phyloP scores from a whole-genome alignment of 306 rosid species.

The Pyrus pyrifolia region DNA sequence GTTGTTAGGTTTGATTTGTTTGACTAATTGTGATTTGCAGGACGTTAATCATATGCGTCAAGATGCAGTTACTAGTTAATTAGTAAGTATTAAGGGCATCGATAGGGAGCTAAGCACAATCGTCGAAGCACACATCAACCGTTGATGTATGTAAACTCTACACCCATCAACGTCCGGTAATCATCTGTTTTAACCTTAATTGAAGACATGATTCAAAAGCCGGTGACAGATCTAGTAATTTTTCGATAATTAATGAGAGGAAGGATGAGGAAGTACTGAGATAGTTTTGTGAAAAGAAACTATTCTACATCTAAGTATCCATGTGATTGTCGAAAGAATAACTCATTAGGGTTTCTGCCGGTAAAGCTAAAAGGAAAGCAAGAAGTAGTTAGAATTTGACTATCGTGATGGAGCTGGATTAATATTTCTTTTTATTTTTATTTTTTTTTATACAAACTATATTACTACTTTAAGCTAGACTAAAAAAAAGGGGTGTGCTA shows the following conservation, averaged over 20 bases:
- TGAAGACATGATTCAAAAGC: too few relatives aligned
- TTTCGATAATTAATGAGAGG: too few relatives aligned
- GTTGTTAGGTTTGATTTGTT: background rate
- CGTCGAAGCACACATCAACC: background rate
- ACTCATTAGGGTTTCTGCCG: background rate
- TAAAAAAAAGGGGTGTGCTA: too few relatives aligned
- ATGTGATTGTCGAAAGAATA: background rate
- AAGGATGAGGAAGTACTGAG: too few relatives aligned
- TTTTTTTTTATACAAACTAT: too few relatives aligned
- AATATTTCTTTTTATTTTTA: too few relatives aligned
- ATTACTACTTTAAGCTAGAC: accelerated
- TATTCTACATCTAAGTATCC: background rate
- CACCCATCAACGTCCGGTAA: background rate
- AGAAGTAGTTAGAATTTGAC: background rate
- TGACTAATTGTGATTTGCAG: background rate
- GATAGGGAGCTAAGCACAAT: too few relatives aligned
- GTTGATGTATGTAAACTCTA: background rate
- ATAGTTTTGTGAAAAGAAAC: too few relatives aligned
- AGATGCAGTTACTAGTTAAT: background rate
- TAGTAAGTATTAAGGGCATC: background rate
- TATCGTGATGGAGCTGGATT: background rate
- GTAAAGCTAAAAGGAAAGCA: background rate
- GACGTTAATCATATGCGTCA: background rate
- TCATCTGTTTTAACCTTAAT: too few relatives aligned
- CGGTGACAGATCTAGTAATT: too few relatives aligned